Evolutionary conservation across 345 rosid species (phyloP), one percentile per base, ranked within the genome.

Genomic region (Moricandia arvensis): DNA sequence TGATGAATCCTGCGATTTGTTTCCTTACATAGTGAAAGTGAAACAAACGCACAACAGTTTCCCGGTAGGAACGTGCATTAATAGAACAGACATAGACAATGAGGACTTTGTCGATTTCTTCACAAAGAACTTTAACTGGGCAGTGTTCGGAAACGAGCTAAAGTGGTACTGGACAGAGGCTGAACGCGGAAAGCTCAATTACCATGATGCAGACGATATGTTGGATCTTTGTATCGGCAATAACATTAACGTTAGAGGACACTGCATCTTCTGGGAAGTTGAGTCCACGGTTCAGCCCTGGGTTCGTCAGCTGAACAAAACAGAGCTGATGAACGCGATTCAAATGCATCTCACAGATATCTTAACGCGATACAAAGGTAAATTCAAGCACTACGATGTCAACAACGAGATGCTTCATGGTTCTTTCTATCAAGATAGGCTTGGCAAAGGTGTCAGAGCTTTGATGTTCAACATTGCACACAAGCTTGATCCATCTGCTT

Each of bases 81-180:
- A 74, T 82, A 82, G 97, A 71, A 80, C 85, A 7, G 88, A 85
- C 83, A 82, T 93, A 43, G 96, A 93, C 80, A 90, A 93, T 21
- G 94, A 90, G 73, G 93, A 90, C 66, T 90, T 85, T 47, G 93
- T 88, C 21, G 82, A 77, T 64, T 93, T 91, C 86, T 84, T 87
- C 69, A 82, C 82, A 30, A 86, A 86, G 70, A 68, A 90, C 77
- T 93, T 93, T 74, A 91, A 90, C 76, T 91, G 98, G 98, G 91
- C 86, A 12, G 95, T 90, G 76, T 91, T 93, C 17, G 98, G 90
- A 71, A 93, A 93, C 73, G 98, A 93, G 80, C 75, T 93, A 30
- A 93, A 91, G 68, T 93, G 98, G 98, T 88, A 83, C 71, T 85
- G 90, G 89, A 93, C 93, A n/a, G 98, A 93, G 72, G 31, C 96